Conservation (phyloP, 306 rosid species). For the Acacia crassicarpa region DNA sequence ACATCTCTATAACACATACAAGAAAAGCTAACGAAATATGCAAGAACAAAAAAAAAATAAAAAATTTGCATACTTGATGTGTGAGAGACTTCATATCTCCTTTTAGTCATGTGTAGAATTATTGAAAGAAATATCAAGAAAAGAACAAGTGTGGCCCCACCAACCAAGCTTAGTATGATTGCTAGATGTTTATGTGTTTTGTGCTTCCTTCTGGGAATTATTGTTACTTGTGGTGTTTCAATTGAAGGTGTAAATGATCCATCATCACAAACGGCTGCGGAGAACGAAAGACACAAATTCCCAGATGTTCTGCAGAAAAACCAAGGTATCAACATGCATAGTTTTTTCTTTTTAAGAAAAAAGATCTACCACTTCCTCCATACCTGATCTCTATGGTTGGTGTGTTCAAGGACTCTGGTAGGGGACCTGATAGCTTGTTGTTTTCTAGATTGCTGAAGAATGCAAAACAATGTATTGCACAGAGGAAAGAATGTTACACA, state of each 20-base stretch:
- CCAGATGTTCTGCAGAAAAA: conserved; percentile 70
- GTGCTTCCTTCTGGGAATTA: conserved; percentile 51
- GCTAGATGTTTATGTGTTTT: conserved; percentile 41
- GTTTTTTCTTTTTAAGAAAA: not conserved
- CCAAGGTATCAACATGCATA: conserved; percentile 26
- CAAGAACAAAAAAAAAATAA: not conserved
- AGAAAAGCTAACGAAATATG: not conserved
- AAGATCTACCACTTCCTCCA: not conserved
- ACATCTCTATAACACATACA: not conserved
- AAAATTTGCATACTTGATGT: conserved; percentile 53
- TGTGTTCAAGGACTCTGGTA: conserved; percentile 75
- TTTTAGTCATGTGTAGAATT: conserved; percentile 49
- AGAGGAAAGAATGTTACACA: conserved; percentile 8
- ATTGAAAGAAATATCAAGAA: conserved; percentile 42
- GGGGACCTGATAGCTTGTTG: conserved; percentile 79
- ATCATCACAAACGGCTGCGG: conserved; percentile 59
- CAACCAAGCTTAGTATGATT: conserved; percentile 53
- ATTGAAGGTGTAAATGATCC: conserved; percentile 58
- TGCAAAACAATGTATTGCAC: conserved; percentile 13
- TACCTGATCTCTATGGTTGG: conserved; percentile 78
- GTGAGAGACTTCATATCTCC: conserved; percentile 48
- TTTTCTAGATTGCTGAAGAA: conserved; percentile 75
- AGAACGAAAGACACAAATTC: conserved; percentile 75
- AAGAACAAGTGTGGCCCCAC: conserved; percentile 55
- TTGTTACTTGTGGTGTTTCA: conserved; percentile 78